Evolutionary conservation across 1,284 basidiomycete species (phyloP).

Genomic region (Ganoderma multipileum): DNA sequence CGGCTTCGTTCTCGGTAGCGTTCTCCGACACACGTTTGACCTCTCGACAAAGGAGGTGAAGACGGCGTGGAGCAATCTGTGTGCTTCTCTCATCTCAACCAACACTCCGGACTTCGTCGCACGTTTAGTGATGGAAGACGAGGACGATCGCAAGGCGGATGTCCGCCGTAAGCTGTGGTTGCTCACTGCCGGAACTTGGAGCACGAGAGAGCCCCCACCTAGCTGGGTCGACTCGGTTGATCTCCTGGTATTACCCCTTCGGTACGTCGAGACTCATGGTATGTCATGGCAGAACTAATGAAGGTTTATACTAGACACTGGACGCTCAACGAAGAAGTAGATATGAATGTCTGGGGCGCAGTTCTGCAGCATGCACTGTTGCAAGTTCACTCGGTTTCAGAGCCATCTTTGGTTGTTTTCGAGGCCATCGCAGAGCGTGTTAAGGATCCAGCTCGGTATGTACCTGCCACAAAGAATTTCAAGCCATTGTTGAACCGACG

Average conservation of each 20-base stretch:
- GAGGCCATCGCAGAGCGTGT: conserved; percentile 17
- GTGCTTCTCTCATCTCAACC: conserved; percentile 47
- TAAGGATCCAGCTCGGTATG: conserved; percentile 9
- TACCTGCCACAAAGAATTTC: background rate
- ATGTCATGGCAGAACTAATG: background rate
- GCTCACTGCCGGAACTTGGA: conserved; percentile 36
- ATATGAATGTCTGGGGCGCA: conserved; percentile 18
- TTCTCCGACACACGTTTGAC: conserved; percentile 49
- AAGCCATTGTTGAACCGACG: too few species aligned
- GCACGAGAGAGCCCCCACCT: conserved; percentile 11
- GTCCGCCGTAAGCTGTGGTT: conserved; percentile 40
- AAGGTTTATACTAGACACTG: conserved; percentile 15
- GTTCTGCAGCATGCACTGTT: conserved; percentile 19
- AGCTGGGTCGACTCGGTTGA: conserved; percentile 47
- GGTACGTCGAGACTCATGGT: conserved; percentile 42
- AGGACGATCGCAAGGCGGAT: conserved; percentile 12
- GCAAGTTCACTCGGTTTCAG: background rate
- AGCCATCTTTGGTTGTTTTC: conserved; percentile 9
- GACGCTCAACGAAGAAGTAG: conserved; percentile 23
- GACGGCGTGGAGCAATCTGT: conserved; percentile 52
- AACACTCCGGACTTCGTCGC: conserved; percentile 37
- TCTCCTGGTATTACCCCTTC: conserved; percentile 53
- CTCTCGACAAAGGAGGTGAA: conserved; percentile 46
- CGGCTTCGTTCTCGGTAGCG: conserved; percentile 47
- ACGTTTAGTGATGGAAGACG: conserved; percentile 21